These are phyloP conservation scores for Colletotrichum sp. DNA, from an alignment of 2,329 filamentous ascomycete genomes.

Conservation along the genomic window DNA sequence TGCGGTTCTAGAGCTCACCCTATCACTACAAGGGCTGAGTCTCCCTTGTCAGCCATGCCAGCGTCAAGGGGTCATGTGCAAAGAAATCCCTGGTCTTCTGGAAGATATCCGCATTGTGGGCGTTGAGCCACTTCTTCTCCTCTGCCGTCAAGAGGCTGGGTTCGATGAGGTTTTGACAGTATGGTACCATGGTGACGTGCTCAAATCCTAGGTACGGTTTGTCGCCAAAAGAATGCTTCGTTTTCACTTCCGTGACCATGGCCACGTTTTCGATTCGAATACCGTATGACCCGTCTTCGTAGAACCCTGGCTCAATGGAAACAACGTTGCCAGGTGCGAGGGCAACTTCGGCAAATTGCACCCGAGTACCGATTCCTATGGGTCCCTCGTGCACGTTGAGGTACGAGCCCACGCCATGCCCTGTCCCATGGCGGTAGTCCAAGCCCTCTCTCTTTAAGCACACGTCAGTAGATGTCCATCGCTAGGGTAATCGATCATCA, in stretches of 20 bases:
- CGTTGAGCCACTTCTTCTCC: slow-evolving; percentile 88
- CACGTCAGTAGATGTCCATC: slow-evolving; percentile 22
- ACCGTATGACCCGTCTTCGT: slow-evolving; percentile 93
- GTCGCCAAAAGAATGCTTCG: slow-evolving; percentile 86
- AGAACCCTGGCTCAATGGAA: slow-evolving; percentile 95
- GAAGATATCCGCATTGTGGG: slow-evolving; percentile 81
- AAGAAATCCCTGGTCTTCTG: slow-evolving; percentile 84
- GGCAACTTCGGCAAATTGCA: slow-evolving; percentile 90
- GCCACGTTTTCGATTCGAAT: slow-evolving; percentile 97
- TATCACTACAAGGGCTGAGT: slow-evolving; percentile 63
- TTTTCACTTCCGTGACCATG: slow-evolving; percentile 88
- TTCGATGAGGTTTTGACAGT: slow-evolving; percentile 89
- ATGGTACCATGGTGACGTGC: slow-evolving; percentile 95
- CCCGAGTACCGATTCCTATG: slow-evolving; percentile 91
- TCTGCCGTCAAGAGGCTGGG: slow-evolving; percentile 69
- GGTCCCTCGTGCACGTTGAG: slow-evolving; percentile 98
- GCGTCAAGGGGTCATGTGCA: slow-evolving; percentile 71
- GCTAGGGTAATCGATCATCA: background rate
- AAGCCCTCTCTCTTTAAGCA: slow-evolving; percentile 69
- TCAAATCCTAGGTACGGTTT: slow-evolving; percentile 96
- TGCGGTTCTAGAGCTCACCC: slow-evolving; percentile 45
- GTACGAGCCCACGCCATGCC: slow-evolving; percentile 93
- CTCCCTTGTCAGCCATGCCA: slow-evolving; percentile 86
- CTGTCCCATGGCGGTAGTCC: slow-evolving; percentile 95
- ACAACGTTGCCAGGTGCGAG: slow-evolving; percentile 92